Base-by-base conservation (phyloP, 805 yeast species). In the Saccharomycopsis sp. region DNA sequence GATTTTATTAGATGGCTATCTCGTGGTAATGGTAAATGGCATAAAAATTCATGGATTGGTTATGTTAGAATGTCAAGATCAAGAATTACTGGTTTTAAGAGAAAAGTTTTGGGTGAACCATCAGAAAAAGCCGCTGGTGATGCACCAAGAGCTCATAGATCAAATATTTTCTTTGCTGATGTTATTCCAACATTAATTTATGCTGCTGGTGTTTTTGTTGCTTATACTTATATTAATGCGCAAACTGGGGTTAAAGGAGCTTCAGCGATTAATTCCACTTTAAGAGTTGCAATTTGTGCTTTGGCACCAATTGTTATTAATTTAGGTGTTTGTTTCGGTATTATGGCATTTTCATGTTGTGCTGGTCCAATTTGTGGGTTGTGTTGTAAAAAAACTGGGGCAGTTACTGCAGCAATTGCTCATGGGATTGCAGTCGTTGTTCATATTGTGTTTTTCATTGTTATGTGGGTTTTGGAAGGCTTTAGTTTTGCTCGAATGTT, bases 281-380 rank as follows among this genome's bases (percentile, higher is more conserved):
- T 82, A 51, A 81, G 95, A 76, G 61, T 85, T 48, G 70, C 83
- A 50, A 77, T 85, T 53, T 84, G 93, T 71, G 68, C 96, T 3
- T 70, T 90, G 57, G 97, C 84, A 44, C 99, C 99, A 51, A 83
- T 93, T 62, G 95, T 70, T 26, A 75, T 90, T 63, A 83, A 93
- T 63, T 77, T 87, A 64, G 98, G 96, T 74, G 82, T 79, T 27
- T 68, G 89, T 54, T 76, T 74, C 58, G 74, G 84, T 53, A 76
- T 90, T 66, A 72, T 85, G 56, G 87, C 78, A 56, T 61, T 89
- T 66, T 85, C 97, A 13, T 93, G 98, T 70, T 93, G 97, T 74
- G 86, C 96, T 23, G 99, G 99, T 64, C 98, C 99, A 56, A 57
- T 90, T 61, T 77, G 90, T 53, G 93, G 93, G 47, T 65, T 89